These are phyloP conservation scores for Fagus sylvatica DNA, from an alignment of 306 rosid genomes.

Conservation along the genomic window DNA sequence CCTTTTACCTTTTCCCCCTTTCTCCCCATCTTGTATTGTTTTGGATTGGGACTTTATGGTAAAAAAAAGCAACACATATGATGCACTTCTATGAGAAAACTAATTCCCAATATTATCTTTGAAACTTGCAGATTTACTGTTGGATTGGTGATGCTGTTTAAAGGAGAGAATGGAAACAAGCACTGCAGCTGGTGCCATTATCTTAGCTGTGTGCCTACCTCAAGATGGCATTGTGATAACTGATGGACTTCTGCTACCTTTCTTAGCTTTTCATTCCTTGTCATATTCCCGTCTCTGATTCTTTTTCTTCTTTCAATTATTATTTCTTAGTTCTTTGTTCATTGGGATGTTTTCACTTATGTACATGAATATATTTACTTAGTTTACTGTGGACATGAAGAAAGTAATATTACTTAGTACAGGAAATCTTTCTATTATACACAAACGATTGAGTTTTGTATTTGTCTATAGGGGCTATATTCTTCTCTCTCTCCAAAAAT, in stretches of 20 bases:
- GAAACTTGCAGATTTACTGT: constrained; percentile 44
- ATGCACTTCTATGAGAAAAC: neutral
- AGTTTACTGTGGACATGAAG: neutral
- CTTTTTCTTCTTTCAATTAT: neutral
- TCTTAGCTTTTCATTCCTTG: neutral
- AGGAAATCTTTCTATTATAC: neutral
- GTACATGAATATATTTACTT: constrained; percentile 14
- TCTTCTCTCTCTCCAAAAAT: neutral
- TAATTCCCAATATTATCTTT: neutral
- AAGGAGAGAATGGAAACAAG: constrained; percentile 55
- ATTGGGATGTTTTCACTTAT: neutral
- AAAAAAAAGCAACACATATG: neutral
- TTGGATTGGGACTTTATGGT: neutral
- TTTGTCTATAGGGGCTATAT: neutral
- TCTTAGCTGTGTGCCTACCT: constrained; percentile 69
- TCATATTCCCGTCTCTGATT: neutral
- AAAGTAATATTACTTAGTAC: neutral
- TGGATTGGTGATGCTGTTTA: constrained; percentile 63
- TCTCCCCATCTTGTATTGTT: neutral
- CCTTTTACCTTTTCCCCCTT: neutral
- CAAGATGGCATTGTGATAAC: constrained; percentile 61
- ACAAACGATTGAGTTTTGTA: neutral
- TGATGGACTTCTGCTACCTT: constrained; percentile 1
- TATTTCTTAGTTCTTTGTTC: constrained; percentile 1
- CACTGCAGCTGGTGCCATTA: constrained; percentile 83